Evolutionary conservation across 768 basidiomycete species (phyloP).

Genomic region (Mrakia gelida): DNA sequence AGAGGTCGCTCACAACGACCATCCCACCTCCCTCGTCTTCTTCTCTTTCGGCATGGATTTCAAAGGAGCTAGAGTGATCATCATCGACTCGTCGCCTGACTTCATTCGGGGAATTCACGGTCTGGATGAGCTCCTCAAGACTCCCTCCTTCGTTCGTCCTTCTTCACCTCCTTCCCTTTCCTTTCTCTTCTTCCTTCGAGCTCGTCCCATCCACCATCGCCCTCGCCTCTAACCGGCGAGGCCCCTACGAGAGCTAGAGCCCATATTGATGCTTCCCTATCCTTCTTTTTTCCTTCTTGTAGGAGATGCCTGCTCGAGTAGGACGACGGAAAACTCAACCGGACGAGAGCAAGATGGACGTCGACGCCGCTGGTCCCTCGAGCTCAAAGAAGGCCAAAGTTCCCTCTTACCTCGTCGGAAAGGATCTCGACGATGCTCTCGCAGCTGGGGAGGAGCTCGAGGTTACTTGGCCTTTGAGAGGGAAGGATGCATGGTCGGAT

Average conservation of each 20-base stretch:
- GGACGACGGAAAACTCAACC: constrained; percentile 54
- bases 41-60: constrained; percentile 49
- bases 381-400: constrained; percentile 11
- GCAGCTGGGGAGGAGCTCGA: constrained; percentile 66
- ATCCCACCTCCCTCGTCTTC: not conserved
- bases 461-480: constrained; percentile 76
- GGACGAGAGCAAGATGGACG: constrained; percentile 21
- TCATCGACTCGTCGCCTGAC: constrained; percentile 74
- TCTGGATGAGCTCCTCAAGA: constrained; percentile 69
- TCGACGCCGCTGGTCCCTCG: constrained; percentile 20
- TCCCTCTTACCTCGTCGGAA: constrained; percentile 66
- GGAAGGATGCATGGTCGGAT: constrained; percentile 61
- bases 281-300: not conserved
- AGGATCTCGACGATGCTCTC: constrained; percentile 73
- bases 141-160: constrained; percentile 65
- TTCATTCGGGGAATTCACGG: constrained; percentile 71
- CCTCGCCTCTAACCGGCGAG: not conserved
- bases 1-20: not conserved
- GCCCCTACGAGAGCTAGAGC: not conserved
- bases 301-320: constrained; percentile 78
- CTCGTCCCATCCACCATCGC: not conserved
- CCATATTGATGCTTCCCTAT: not conserved
- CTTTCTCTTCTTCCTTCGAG: not conserved
- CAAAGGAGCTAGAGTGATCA: constrained; percentile 72
- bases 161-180: constrained; percentile 4